Percentiles rank a stretch among this genome's conserved stretches.
Conservation (phyloP, 257 asterid species). For the Nicotiana noctiflora region DNA sequence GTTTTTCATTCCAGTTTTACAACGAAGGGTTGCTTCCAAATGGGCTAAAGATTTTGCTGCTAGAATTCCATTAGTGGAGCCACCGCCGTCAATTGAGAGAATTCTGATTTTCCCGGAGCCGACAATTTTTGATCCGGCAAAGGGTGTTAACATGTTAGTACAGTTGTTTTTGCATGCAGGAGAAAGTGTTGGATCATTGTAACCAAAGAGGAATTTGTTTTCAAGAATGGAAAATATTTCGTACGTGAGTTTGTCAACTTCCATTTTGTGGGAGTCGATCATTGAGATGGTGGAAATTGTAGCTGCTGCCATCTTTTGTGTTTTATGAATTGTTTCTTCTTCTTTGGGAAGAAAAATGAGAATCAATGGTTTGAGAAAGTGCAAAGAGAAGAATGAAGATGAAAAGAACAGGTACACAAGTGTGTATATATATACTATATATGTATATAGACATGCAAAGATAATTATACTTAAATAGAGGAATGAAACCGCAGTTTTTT, state of each 20-base stretch:
- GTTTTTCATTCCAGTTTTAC: constrained; percentile 42
- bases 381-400: background rate
- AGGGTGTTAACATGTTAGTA: background rate
- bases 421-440: background rate
- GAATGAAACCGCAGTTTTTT: background rate
- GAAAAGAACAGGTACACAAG: background rate
- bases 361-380: background rate
- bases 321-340: too few species aligned
- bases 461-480: background rate
- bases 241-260: constrained; percentile 41
- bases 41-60: constrained; percentile 55
- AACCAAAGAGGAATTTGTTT: constrained; percentile 76
- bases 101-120: constrained; percentile 47
- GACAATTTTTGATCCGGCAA: background rate
- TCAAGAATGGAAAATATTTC: constrained; percentile 83
- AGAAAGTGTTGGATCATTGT: constrained; percentile 9
- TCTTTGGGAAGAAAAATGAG: background rate
- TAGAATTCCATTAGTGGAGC: constrained; percentile 49
- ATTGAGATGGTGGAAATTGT: constrained; percentile 18
- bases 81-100: constrained; percentile 67
- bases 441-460: background rate
- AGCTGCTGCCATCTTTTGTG: constrained; percentile 25
- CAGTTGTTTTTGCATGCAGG: background rate
- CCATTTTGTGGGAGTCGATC: constrained; percentile 24
- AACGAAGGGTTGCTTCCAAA: constrained; percentile 41